Percentiles rank a stretch among this genome's conserved stretches.
Conservation (phyloP, 495 filamentous ascomycete species). For the Xylaria flabelliformis region DNA sequence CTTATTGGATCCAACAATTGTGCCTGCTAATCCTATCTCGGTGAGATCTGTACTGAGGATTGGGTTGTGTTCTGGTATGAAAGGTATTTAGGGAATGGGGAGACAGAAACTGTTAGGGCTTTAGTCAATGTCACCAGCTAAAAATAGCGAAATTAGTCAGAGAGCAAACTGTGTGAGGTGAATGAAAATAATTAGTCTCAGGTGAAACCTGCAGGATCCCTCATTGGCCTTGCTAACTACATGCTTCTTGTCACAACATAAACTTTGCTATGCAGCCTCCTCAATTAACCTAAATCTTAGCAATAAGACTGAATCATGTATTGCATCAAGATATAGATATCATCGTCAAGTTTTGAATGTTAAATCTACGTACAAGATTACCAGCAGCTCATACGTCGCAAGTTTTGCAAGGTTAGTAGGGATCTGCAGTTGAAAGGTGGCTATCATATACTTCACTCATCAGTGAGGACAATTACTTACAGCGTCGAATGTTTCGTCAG, state of each 20-base stretch:
- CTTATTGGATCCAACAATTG: too few relatives aligned
- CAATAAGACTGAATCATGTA: background rate
- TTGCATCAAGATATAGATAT: background rate
- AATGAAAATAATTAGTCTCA: background rate
- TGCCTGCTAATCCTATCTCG: too few relatives aligned
- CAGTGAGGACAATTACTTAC: background rate
- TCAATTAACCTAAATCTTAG: background rate
- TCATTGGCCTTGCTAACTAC: background rate
- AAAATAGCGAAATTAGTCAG: background rate
- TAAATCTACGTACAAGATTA: background rate
- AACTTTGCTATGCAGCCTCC: background rate
- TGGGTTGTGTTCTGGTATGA: too few relatives aligned
- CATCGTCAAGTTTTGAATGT: background rate
- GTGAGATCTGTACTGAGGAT: too few relatives aligned
- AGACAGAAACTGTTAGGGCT: background rate
- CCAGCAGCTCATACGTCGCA: background rate
- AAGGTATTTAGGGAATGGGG: background rate
- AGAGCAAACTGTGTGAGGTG: background rate
- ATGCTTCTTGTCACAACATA: background rate
- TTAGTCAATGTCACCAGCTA: too few relatives aligned
- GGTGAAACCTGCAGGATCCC: background rate
- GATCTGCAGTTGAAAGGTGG: background rate
- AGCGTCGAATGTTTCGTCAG: background rate
- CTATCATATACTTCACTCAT: background rate
- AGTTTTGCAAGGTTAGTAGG: background rate